Evolutionary conservation across 2,329 filamentous ascomycete genomes (phyloP).

Genomic region (Ophiosphaerella korrae): DNA sequence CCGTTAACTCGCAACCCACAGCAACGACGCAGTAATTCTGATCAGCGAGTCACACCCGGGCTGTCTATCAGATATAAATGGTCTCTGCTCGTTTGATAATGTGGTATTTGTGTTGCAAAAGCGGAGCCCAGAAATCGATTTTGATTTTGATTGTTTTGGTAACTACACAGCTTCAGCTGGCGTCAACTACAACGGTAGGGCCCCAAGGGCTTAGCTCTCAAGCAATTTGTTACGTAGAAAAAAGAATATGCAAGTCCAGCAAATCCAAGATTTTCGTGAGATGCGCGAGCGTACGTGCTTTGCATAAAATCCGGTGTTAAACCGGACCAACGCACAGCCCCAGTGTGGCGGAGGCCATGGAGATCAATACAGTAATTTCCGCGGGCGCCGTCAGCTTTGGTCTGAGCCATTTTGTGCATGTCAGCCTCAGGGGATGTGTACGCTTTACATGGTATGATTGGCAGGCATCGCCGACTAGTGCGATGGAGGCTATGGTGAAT

Average conservation of each 20-base stretch:
- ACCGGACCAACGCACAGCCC: slow-evolving; percentile 1
- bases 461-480: too few relatives aligned
- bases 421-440: too few relatives aligned
- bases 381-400: not conserved
- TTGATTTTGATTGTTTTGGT: slow-evolving; percentile 35
- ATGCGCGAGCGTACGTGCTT: not conserved
- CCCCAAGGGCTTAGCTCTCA: slow-evolving; percentile 14
- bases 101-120: slow-evolving; percentile 35
- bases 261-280: not conserved
- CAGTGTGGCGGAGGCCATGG: slow-evolving; percentile 4
- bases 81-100: slow-evolving; percentile 36
- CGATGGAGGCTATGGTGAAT: too few relatives aligned
- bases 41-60: slow-evolving; percentile 29
- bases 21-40: slow-evolving; percentile 38
- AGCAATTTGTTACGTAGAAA: not conserved
- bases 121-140: slow-evolving; percentile 35
- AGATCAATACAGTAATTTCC: not conserved
- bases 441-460: too few relatives aligned
- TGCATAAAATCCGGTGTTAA: not conserved
- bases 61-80: slow-evolving; percentile 25
- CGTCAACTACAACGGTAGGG: slow-evolving; percentile 34
- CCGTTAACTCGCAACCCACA: not conserved
- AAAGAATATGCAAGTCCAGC: not conserved
- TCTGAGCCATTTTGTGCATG: too few relatives aligned
- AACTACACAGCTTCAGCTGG: slow-evolving; percentile 34